These are phyloP conservation scores for Ophiostoma perfectum DNA, from an alignment of 2,329 filamentous ascomycete species.

Conservation along the genomic window DNA sequence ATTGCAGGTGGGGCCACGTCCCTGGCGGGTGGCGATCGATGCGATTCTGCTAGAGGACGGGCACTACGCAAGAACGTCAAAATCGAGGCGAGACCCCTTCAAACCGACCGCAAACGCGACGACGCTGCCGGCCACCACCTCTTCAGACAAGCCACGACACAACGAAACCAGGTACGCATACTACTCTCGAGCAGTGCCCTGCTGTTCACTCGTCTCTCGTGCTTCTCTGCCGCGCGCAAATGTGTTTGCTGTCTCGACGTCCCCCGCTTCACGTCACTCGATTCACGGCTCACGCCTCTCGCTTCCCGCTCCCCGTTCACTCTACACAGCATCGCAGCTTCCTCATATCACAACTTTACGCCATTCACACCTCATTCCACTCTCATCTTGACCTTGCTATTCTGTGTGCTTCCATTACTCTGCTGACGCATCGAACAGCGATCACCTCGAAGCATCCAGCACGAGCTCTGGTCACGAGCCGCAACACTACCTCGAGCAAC, in stretches of 20 bases:
- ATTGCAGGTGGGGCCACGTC: background rate
- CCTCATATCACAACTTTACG: background rate
- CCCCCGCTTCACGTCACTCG: background rate
- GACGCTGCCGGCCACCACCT: background rate
- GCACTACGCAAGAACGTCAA: background rate
- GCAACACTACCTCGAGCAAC: background rate
- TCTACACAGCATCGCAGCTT: background rate
- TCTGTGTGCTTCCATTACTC: background rate
- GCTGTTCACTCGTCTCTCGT: background rate
- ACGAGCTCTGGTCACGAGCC: background rate
- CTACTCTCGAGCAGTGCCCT: background rate
- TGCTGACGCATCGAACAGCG: background rate
- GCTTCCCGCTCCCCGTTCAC: background rate
- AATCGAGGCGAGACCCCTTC: background rate
- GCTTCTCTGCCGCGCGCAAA: background rate
- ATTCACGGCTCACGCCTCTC: background rate
- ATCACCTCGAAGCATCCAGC: background rate
- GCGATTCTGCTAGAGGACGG: background rate
- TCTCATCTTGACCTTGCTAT: background rate
- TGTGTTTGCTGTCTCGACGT: background rate
- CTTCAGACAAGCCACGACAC: background rate
- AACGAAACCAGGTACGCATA: background rate
- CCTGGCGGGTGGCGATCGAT: conserved; percentile 1
- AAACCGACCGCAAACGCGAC: background rate
- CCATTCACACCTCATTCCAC: background rate